A percentile compares a stretch with the other conserved stretches of the same genome.
These are phyloP conservation scores for Solanum hybrid DNA, from an alignment of 305 asterid species.

Conservation along the genomic window DNA sequence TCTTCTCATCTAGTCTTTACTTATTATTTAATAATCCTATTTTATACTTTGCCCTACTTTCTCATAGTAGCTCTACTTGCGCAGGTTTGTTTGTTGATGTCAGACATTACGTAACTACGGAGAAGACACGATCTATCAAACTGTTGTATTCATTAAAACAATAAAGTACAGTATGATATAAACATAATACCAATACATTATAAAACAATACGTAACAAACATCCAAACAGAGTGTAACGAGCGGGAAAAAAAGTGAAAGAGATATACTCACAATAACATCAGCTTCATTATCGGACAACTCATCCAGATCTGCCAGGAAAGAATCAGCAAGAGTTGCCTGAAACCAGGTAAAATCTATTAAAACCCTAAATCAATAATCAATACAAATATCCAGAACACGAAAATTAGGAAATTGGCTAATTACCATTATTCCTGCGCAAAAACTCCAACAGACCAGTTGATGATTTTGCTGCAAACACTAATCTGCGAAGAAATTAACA, in stretches of 20 bases:
- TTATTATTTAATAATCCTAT: neutral
- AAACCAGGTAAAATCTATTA: constrained; percentile 5
- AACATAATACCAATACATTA: neutral
- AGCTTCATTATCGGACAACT: constrained; percentile 83
- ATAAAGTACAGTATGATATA: neutral
- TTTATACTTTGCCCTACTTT: neutral
- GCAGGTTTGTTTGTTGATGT: neutral
- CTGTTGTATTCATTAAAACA: neutral
- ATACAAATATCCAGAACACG: neutral
- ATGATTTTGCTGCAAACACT: neutral
- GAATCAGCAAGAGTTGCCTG: constrained; percentile 96
- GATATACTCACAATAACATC: constrained; percentile 50
- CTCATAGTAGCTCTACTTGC: neutral
- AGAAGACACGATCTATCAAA: neutral
- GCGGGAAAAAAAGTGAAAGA: neutral
- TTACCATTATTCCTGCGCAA: neutral
- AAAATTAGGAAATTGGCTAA: neutral
- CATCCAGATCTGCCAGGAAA: constrained; percentile 92
- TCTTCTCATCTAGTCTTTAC: neutral
- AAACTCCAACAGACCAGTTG: neutral
- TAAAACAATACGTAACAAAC: neutral
- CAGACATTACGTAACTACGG: rapidly evolving
- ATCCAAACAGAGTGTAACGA: neutral
- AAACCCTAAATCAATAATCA: neutral
- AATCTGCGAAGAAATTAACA: neutral